These are phyloP conservation scores for Castanea mollissima DNA, from an alignment of 306 rosid species.

Conservation along the genomic window DNA sequence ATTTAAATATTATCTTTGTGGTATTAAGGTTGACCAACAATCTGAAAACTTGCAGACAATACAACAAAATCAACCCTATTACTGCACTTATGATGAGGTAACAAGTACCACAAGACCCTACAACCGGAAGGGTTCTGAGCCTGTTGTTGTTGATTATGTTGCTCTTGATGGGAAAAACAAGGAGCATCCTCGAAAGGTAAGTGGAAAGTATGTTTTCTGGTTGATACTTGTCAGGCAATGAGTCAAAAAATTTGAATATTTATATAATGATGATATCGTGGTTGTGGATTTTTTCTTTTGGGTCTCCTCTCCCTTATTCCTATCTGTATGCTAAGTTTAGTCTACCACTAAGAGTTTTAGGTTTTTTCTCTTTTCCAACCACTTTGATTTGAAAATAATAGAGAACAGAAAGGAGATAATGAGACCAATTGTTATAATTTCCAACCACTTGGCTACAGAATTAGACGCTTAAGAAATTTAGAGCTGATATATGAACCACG, in stretches of 20 bases:
- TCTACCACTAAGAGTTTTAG: neutral
- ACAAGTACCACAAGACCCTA: slow-evolving; percentile 18
- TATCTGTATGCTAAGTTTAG: neutral
- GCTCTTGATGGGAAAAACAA: slow-evolving; percentile 66
- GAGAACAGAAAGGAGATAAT: too few species aligned
- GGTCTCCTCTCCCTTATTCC: neutral
- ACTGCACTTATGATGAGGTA: slow-evolving; percentile 58
- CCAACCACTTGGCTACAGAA: too few species aligned
- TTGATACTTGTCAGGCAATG: neutral
- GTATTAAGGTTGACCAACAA: neutral
- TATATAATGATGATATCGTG: neutral
- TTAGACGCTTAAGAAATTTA: too few species aligned
- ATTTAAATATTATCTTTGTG: too few species aligned
- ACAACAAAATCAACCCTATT: slow-evolving; percentile 69
- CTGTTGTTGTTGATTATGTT: slow-evolving; percentile 84
- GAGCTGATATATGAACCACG: too few species aligned
- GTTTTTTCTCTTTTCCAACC: too few species aligned
- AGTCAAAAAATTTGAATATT: neutral
- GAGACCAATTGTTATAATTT: too few species aligned
- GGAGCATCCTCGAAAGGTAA: slow-evolving; percentile 65
- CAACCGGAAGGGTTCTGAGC: slow-evolving; percentile 74
- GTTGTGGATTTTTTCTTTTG: neutral
- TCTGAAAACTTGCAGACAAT: slow-evolving; percentile 56
- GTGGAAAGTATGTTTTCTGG: slow-evolving; percentile 6
- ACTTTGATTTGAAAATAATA: too few species aligned